Evolutionary conservation across 768 basidiomycete species (phyloP), one percentile per base, ranked within the genome.

Genomic region (Obba rivulosa): DNA sequence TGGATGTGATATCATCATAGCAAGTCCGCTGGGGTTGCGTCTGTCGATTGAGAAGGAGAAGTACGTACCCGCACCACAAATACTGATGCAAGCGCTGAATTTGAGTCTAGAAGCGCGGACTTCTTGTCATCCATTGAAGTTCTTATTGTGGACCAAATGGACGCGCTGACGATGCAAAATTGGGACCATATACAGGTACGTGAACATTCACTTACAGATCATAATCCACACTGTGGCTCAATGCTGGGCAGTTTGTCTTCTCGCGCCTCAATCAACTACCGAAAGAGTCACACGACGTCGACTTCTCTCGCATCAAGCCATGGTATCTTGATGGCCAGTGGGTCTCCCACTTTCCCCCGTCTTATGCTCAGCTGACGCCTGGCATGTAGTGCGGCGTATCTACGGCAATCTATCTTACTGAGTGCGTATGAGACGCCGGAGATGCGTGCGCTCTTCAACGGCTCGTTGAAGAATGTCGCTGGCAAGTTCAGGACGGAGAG

Each of bases 251-350:
- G 93, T 92, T 88, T 62, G 79, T 96, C 43, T 76, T 99, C 56
- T 81, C 81, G 5, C 78, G 87, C 55, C 67, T 97, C 50, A 98
- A 97, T 68, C 76, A 86, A 56, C 73, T 96, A 10, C 96, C 96
- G 1, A 91, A 92, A 59, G 89, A 94, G 58, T 91, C 93, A 1
- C 94, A 85, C 55, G 88, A 94, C 52, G 81, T 88, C 20, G 96
- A 98, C 66, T 97, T 98, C 69, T 95, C 93, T 9, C 82, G 96
- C 10, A 87, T 98, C 58, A 98, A 96, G 68, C 90, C 92, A 1
- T 98, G 96, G 96, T 96, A 94, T 65, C 78, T 98, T 10, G 95
- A 98, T 57, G 87, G 86, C 62, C 80, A 92, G 94, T 96, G 67
- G 22, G 45, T 20, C 8, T 17, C 35, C n/a, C 21, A 31, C 18